phyloP scores from a whole-genome alignment of 371 early-diverging fungal genomes.

The Saksenaea vasiformis region DNA sequence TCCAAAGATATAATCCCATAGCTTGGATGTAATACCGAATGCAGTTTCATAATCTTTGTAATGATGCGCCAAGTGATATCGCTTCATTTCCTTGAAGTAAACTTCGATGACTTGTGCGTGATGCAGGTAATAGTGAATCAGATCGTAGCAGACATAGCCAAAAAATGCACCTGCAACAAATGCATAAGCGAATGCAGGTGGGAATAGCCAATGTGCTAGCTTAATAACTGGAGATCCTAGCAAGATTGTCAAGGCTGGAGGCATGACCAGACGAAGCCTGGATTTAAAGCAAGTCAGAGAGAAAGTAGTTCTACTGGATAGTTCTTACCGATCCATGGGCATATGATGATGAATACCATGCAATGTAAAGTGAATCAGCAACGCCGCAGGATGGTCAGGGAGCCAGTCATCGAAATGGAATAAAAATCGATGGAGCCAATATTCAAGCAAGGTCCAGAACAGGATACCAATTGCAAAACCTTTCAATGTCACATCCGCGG shows the following conservation, averaged over 20 bases:
- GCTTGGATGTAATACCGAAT: conserved; percentile 91
- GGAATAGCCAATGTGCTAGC: conserved; percentile 55
- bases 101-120: conserved; percentile 77
- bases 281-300: not conserved
- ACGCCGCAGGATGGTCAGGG: conserved; percentile 79
- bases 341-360: conserved; percentile 96
- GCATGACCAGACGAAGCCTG: conserved; percentile 93
- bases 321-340: conserved; percentile 87
- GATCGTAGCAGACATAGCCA: conserved; percentile 90
- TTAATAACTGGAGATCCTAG: conserved; percentile 66
- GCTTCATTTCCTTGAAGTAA: conserved; percentile 84
- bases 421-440: conserved; percentile 86
- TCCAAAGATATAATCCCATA: conserved; percentile 89
- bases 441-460: conserved; percentile 82
- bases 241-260: conserved; percentile 82
- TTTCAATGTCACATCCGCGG: conserved; percentile 2
- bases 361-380: conserved; percentile 82
- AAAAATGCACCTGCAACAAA: conserved; percentile 74
- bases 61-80: conserved; percentile 94
- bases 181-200: conserved; percentile 54
- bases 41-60: conserved; percentile 86
- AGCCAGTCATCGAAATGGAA: conserved; percentile 89
- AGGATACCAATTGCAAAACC: conserved; percentile 68
- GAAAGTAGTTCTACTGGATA: not conserved
- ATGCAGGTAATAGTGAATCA: conserved; percentile 94